These are phyloP conservation scores for Solanum rostratum DNA, from an alignment of 257 asterid genomes.

Conservation along the genomic window DNA sequence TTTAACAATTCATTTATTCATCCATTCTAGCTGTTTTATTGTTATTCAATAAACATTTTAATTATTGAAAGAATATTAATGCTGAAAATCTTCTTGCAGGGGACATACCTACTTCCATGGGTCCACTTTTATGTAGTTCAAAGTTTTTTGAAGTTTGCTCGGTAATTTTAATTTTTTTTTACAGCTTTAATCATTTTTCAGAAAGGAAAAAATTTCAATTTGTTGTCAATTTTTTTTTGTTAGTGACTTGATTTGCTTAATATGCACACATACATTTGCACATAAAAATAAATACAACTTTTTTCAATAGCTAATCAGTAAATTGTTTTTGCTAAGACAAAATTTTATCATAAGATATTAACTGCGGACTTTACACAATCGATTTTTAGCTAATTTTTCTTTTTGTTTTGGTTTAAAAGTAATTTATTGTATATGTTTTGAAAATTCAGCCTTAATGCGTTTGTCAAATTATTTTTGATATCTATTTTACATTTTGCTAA, in stretches of 20 bases:
- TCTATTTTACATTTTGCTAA: background rate
- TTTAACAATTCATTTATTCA: background rate
- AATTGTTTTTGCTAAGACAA: background rate
- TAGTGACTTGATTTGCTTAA: background rate
- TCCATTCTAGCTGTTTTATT: background rate
- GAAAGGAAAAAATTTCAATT: background rate
- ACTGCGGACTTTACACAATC: no score
- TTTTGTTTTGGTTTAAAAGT: no score
- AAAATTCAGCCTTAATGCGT: no score
- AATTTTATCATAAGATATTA: background rate
- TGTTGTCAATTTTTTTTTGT: background rate
- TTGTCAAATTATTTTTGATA: background rate
- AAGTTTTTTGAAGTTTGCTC: background rate
- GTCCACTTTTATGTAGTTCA: background rate
- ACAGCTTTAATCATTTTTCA: background rate
- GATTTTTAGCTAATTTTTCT: no score
- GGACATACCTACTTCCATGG: background rate
- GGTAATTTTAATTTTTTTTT: background rate
- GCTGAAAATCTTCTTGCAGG: background rate
- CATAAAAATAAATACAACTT: background rate
- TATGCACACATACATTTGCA: background rate
- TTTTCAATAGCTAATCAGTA: background rate
- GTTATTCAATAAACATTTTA: background rate
- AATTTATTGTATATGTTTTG: no score
- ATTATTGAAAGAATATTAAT: background rate